Evolutionary conservation across 805 yeast genomes (phyloP).

Genomic region (Babjeviella inositovora): DNA sequence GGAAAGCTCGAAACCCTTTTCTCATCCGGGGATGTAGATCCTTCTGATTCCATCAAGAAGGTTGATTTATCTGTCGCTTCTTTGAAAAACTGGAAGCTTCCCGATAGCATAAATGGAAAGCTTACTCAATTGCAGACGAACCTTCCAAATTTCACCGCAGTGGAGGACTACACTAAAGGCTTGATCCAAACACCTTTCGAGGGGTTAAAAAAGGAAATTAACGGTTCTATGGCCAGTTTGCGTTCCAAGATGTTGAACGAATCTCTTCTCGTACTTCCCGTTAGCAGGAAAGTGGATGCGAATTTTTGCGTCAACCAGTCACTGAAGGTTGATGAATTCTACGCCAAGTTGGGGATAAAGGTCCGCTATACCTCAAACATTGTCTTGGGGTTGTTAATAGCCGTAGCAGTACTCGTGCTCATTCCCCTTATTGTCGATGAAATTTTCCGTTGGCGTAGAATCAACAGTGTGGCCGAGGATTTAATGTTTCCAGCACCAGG

Average conservation of each 20-base stretch:
- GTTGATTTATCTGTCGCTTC: slow-evolving; percentile 44
- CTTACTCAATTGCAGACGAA: slow-evolving; percentile 31
- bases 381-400: slow-evolving; percentile 17
- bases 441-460: slow-evolving; percentile 26
- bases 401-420: slow-evolving; percentile 23
- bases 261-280: no score
- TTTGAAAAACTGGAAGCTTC: slow-evolving; percentile 45
- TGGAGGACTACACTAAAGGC: slow-evolving; percentile 38
- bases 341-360: slow-evolving; percentile 9
- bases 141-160: slow-evolving; percentile 51
- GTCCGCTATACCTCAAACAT: slow-evolving; percentile 18
- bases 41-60: slow-evolving; percentile 16
- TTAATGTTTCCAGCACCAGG: slow-evolving; percentile 3
- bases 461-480: slow-evolving; percentile 14
- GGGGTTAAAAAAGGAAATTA: slow-evolving; percentile 20
- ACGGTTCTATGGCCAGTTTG: slow-evolving; percentile 12
- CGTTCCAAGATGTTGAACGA: no score
- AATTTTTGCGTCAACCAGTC: slow-evolving; percentile 22
- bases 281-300: no score
- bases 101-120: slow-evolving; percentile 42
- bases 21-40: slow-evolving; percentile 16
- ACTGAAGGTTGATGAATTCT: slow-evolving; percentile 20
- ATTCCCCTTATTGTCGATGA: slow-evolving; percentile 28
- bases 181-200: slow-evolving; percentile 48
- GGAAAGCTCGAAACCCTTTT: slow-evolving; percentile 41